These are phyloP conservation scores for Achlya hypogyna DNA, from an alignment of 352 stramenopile species.

Conservation along the genomic window DNA sequence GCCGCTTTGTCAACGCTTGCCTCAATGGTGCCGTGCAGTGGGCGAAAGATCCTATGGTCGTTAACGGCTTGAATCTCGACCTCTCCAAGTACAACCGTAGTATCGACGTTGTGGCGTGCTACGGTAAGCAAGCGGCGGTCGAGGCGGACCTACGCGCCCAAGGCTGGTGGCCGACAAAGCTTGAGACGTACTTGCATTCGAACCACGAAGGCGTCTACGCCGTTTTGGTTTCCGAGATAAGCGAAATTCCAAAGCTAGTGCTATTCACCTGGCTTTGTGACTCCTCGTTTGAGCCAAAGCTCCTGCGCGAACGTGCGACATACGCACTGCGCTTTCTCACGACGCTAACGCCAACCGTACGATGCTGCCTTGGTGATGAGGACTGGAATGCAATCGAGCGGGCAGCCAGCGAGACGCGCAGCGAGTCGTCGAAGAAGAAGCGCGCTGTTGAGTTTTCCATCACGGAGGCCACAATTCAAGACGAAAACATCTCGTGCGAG, in stretches of 20 bases:
- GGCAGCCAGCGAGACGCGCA: conserved; percentile 21
- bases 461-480: conserved; percentile 25
- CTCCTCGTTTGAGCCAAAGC: conserved; percentile 29
- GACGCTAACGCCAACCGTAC: conserved; percentile 36
- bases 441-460: conserved; percentile 30
- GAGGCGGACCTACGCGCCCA: conserved; percentile 31
- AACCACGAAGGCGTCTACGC: conserved; percentile 51
- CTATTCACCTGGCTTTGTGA: conserved; percentile 58
- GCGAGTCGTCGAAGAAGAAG: conserved; percentile 21
- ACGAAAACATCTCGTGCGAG: conserved; percentile 21
- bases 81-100: neutral
- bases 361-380: conserved; percentile 34
- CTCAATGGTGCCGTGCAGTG: neutral
- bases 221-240: conserved; percentile 16
- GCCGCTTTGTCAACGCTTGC: neutral
- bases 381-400: conserved; percentile 29
- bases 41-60: neutral
- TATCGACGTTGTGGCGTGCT: conserved; percentile 38
- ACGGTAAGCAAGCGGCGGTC: conserved; percentile 50
- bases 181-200: conserved; percentile 28
- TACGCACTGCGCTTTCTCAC: conserved; percentile 62
- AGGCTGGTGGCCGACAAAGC: conserved; percentile 35
- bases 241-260: conserved; percentile 13
- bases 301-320: conserved; percentile 47
- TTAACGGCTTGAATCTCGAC: neutral